Percentiles rank a stretch among this genome's conserved stretches.
Evolutionary conservation across 1,139 yeast species (phyloP).

Genomic region (Sugiyamaella paludigena): DNA sequence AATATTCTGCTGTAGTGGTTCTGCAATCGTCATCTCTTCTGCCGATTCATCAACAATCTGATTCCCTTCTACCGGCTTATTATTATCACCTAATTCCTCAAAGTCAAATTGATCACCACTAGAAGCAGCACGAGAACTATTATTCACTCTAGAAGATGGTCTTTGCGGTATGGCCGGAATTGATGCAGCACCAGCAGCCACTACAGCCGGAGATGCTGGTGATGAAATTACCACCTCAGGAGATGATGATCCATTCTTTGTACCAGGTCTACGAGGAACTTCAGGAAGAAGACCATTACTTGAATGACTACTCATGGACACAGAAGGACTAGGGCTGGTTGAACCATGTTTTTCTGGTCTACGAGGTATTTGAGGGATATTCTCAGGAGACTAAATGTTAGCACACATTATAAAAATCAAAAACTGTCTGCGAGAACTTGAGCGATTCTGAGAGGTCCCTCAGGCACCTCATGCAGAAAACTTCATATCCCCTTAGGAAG

Average conservation of each 20-base stretch:
- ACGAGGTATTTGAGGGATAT: constrained; percentile 4
- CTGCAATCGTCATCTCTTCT: too few species aligned
- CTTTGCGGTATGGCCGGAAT: constrained; percentile 10
- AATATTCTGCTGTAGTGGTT: too few species aligned
- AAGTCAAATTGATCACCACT: too few species aligned
- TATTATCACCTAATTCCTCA: too few species aligned
- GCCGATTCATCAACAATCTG: too few species aligned
- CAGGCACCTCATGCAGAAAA: too few species aligned
- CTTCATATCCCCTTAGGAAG: too few species aligned
- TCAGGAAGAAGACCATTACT: constrained; percentile 1
- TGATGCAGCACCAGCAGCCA: neutral
- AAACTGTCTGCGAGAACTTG: too few species aligned
- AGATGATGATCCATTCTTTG: neutral
- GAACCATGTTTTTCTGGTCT: constrained; percentile 1
- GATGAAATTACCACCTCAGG: neutral
- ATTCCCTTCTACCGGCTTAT: too few species aligned
- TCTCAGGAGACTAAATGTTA: constrained; percentile 4
- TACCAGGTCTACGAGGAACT: constrained; percentile 10
- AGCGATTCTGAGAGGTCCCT: too few species aligned
- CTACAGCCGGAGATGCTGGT: neutral
- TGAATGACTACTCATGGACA: constrained; percentile 10
- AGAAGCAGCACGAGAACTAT: too few species aligned
- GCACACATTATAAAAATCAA: neutral
- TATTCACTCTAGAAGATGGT: neutral
- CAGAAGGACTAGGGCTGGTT: constrained; percentile 9